Conservation (phyloP, 768 basidiomycete genomes). For the Pisolithus albus region DNA sequence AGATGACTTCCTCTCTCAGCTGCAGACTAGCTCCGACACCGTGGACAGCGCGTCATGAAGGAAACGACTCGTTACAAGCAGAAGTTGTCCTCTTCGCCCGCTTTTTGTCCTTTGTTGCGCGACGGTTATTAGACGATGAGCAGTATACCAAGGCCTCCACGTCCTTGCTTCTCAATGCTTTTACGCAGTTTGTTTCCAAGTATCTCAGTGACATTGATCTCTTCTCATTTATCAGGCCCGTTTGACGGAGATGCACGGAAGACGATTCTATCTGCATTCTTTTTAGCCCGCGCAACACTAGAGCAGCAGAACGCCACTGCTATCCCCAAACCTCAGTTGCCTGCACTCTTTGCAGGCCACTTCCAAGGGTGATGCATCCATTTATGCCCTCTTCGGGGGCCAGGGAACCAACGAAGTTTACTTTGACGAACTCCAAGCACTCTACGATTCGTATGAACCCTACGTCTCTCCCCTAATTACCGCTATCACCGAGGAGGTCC, state of each 20-base stretch:
- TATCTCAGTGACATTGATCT: constrained; percentile 72
- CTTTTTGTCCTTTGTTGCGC: constrained; percentile 73
- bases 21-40: constrained; percentile 51
- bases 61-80: constrained; percentile 54
- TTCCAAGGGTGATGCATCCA: constrained; percentile 52
- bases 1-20: constrained; percentile 71
- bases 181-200: constrained; percentile 70
- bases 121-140: constrained; percentile 50
- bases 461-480: constrained; percentile 72
- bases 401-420: constrained; percentile 99
- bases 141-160: constrained; percentile 48
- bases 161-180: constrained; percentile 64
- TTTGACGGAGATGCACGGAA: constrained; percentile 74
- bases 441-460: constrained; percentile 88
- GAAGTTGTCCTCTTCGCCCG: constrained; percentile 73
- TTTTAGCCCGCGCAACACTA: constrained; percentile 63
- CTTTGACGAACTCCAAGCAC: constrained; percentile 88
- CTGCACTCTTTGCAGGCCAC: constrained; percentile 67
- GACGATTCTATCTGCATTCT: constrained; percentile 73
- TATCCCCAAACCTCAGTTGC: constrained; percentile 54
- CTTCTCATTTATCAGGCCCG: constrained; percentile 71
- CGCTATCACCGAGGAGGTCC: constrained; percentile 55
- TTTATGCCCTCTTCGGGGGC: constrained; percentile 94
- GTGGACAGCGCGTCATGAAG: constrained; percentile 45
- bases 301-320: constrained; percentile 47